Evolutionary conservation across 1,284 basidiomycete genomes (phyloP), one percentile per base, ranked within the genome.

Genomic region (Malassezia brasiliensis): DNA sequence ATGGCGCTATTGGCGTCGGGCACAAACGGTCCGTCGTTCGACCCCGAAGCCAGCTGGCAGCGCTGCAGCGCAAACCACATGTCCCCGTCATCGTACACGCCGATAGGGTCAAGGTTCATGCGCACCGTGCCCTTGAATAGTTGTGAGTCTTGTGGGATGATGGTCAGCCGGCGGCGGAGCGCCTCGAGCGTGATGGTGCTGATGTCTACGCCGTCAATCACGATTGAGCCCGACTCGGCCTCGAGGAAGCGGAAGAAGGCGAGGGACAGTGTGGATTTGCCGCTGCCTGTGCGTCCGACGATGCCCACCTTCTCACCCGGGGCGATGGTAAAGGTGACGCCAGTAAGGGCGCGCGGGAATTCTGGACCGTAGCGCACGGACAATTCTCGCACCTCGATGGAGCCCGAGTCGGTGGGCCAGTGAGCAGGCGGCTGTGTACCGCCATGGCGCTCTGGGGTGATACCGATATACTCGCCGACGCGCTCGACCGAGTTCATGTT

Each of bases 211-310:
- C 81, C 87, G 75, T 96, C 93, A 47, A 99, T 82, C 19, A 84
- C 53, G 54, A 98, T 96, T 45, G 79, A 81, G 0, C 91, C 91
- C 10, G 78, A 77, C 1, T 81, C 78, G 0, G 90, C 89, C 67
- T 96, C 90, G 7, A 85, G 85, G 67, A 96, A 94, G 49, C 94
- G 83, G 84, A 96, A 96, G 79, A 96, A 90, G 19, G 86, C 87
- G 25, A 94, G 78, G 0, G 90, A 90, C 15, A 96, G 81, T 1
- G 90, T 94, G 53, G 84, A 87, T 77, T 91, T 90, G 44, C 88
- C 88, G 22, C 78, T 77, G 15, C 93, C 91, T 0, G 90, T 94
- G 45, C 88, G 79, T 14, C 73, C 71, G 4, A 74, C 67, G 39
- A 73, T 72, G 28, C 72, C 74, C 56, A 75, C 63, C 55, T 74